A percentile compares a stretch with the other conserved stretches of the same genome.
Evolutionary conservation across 2,329 filamentous ascomycete genomes (phyloP).

Genomic region (Monosporascus cannonballus): DNA sequence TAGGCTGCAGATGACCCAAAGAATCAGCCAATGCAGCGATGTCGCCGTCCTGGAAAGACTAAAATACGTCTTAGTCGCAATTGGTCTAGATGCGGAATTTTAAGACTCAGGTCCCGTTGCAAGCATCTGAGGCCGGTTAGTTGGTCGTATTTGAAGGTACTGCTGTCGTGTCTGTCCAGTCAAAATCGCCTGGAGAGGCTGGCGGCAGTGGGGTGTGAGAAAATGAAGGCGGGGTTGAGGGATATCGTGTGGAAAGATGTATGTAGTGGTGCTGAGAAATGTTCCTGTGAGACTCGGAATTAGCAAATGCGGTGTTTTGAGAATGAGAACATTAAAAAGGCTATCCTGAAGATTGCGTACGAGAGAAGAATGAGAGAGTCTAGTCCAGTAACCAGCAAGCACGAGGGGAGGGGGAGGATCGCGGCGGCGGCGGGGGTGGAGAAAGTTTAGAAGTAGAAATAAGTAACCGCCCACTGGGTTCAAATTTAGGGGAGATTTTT

Average conservation of each 20-base stretch:
- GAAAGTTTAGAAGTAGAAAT: neutral
- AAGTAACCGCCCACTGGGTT: neutral
- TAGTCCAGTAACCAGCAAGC: neutral
- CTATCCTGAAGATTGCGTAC: neutral
- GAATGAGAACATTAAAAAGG: neutral
- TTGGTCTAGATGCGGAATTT: neutral
- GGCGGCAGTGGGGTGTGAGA: neutral
- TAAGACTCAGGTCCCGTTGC: neutral
- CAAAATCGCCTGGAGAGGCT: neutral
- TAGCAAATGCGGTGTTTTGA: neutral
- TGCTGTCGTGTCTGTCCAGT: neutral
- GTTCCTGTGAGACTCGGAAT: neutral
- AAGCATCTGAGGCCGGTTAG: neutral
- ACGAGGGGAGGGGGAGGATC: neutral
- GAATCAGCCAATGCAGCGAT: neutral
- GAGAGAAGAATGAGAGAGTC: neutral
- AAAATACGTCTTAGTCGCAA: neutral
- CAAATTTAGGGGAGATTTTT: neutral
- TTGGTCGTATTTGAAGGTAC: neutral
- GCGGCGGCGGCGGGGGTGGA: neutral
- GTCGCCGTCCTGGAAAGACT: neutral
- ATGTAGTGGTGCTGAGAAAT: neutral
- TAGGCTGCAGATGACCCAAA: neutral
- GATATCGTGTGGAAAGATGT: neutral
- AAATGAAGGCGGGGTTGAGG: slow-evolving; percentile 1